Conservation (phyloP, 139 green algal genomes). For the Ettlia oleoabundans region DNA sequence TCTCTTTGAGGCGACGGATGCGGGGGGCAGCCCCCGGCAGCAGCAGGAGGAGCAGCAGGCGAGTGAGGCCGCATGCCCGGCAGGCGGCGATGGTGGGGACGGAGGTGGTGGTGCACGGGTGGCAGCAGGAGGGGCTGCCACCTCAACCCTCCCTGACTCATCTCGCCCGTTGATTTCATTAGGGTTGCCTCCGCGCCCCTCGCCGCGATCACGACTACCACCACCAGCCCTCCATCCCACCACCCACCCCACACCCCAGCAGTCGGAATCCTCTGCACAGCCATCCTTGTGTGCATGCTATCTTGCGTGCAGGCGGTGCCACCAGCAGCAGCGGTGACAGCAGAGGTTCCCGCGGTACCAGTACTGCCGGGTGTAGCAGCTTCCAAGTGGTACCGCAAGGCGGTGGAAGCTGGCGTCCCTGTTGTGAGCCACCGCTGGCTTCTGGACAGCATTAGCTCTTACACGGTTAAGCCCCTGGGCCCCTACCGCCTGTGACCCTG, state of each 20-base stretch:
- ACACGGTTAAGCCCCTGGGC: constrained; percentile 6
- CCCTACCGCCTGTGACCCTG: constrained; percentile 19
- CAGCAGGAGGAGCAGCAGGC: background rate
- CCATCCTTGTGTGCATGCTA: too few relatives aligned
- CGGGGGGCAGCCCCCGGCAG: background rate
- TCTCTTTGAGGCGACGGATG: constrained; percentile 9
- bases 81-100: background rate
- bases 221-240: too few relatives aligned
- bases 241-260: too few relatives aligned
- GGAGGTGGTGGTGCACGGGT: background rate
- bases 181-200: too few relatives aligned
- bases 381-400: constrained; percentile 38
- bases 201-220: too few relatives aligned
- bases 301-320: too few relatives aligned
- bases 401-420: constrained; percentile 28
- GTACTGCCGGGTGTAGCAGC: constrained; percentile 6
- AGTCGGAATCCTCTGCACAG: too few relatives aligned
- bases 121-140: too few relatives aligned
- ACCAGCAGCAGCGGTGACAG: too few relatives aligned
- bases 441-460: constrained; percentile 19
- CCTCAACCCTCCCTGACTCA: too few relatives aligned
- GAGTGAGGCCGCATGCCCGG: background rate
- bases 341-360: too few relatives aligned
- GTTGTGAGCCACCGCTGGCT: constrained; percentile 42
- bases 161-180: too few relatives aligned